These are phyloP conservation scores for Clarkia xantiana DNA, from an alignment of 345 rosid species.

Conservation along the genomic window DNA sequence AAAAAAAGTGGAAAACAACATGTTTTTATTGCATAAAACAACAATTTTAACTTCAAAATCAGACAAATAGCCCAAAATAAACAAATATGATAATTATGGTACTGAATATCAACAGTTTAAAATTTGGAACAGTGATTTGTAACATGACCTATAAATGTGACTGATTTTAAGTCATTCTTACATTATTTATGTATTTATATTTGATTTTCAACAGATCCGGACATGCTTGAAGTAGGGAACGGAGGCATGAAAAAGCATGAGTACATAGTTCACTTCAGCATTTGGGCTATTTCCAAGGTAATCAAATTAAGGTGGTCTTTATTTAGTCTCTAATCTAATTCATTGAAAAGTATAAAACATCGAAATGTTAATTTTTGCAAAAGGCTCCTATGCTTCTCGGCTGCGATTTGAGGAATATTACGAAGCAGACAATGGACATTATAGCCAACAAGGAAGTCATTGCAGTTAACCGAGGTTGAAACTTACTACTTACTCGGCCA, in stretches of 20 bases:
- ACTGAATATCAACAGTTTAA: too few species aligned
- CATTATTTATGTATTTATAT: not conserved
- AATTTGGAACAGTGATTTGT: too few species aligned
- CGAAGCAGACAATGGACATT: constrained; percentile 15
- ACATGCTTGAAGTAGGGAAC: constrained; percentile 97
- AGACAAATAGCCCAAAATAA: too few species aligned
- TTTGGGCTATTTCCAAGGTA: constrained; percentile 95
- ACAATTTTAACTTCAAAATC: too few species aligned
- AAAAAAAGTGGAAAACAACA: too few species aligned
- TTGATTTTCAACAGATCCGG: constrained; percentile 47
- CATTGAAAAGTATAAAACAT: not conserved
- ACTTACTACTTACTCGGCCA: not conserved
- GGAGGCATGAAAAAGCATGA: constrained; percentile 90
- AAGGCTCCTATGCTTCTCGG: constrained; percentile 39
- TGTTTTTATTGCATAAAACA: too few species aligned
- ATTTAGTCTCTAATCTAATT: not conserved
- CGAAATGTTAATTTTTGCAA: not conserved
- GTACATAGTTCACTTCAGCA: constrained; percentile 75
- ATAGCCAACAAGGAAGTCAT: constrained; percentile 30
- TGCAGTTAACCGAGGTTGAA: constrained; percentile 35
- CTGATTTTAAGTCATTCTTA: too few species aligned
- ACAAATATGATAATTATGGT: too few species aligned
- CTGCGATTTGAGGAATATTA: constrained; percentile 23
- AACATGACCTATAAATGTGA: too few species aligned
- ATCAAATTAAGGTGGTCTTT: too few species aligned